Conservation (phyloP, 169 alveolate species). For the Plasmodium berghei region DNA sequence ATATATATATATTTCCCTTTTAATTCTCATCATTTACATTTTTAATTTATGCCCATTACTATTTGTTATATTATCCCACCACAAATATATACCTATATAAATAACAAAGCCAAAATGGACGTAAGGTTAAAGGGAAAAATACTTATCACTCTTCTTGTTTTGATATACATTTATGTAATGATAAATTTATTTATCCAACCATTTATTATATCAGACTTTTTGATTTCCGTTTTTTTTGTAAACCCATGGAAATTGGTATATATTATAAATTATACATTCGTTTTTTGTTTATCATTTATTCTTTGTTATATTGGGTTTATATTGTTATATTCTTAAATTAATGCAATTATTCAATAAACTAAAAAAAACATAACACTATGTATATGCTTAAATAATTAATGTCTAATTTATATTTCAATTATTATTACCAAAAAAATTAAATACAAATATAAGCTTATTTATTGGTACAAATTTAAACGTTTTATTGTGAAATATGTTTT, state of each 20-base stretch:
- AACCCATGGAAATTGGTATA: conserved; percentile 76
- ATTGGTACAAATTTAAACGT: too few species aligned
- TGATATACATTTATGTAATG: conserved; percentile 55
- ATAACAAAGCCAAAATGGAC: conserved; percentile 27
- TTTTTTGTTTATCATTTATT: conserved; percentile 53
- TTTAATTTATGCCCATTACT: neutral
- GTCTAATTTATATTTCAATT: too few species aligned
- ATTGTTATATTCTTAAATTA: conserved; percentile 30
- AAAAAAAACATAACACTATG: too few species aligned
- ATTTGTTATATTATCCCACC: too few species aligned
- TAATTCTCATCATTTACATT: neutral
- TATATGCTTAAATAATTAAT: too few species aligned
- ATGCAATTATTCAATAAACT: conserved; percentile 1
- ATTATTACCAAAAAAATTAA: too few species aligned
- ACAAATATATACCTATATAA: neutral
- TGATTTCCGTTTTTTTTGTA: conserved; percentile 70
- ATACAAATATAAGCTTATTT: too few species aligned
- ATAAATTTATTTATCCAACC: conserved; percentile 67
- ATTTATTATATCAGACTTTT: conserved; percentile 61
- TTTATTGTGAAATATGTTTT: too few species aligned
- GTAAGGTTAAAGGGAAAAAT: conserved; percentile 57
- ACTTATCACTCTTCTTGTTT: conserved; percentile 23
- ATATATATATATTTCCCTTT: neutral
- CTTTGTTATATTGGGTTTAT: conserved; percentile 67
- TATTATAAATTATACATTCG: conserved; percentile 47